Conservation (phyloP, 2,329 filamentous ascomycete species). For the Ambrosiella xylebori region DNA sequence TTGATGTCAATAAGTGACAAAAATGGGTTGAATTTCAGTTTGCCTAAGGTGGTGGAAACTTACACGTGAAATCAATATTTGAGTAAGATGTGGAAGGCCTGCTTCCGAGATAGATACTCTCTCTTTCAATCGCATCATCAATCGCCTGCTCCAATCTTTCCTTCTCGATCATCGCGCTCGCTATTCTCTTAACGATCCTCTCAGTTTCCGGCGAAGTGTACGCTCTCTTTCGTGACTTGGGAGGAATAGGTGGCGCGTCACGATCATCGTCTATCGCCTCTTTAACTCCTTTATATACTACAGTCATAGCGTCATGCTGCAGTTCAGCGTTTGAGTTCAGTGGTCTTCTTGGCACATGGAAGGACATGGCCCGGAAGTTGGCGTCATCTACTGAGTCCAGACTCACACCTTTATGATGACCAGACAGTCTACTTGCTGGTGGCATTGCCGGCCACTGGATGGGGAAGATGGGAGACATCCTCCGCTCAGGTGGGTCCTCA, state of each 20-base stretch:
- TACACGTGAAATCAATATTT: slow-evolving; percentile 17
- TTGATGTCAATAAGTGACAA: neutral
- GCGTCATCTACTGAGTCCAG: slow-evolving; percentile 1
- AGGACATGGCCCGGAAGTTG: slow-evolving; percentile 26
- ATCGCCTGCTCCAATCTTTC: slow-evolving; percentile 42
- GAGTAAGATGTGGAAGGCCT: slow-evolving; percentile 35
- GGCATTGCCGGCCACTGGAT: slow-evolving; percentile 23
- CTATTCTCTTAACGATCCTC: slow-evolving; percentile 36
- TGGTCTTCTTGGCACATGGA: slow-evolving; percentile 35
- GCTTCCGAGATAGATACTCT: slow-evolving; percentile 38
- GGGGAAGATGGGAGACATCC: slow-evolving; percentile 39
- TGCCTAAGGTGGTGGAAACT: slow-evolving; percentile 12
- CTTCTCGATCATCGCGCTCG: slow-evolving; percentile 39
- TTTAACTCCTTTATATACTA: no score
- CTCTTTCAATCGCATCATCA: slow-evolving; percentile 40
- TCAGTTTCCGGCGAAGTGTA: slow-evolving; percentile 32
- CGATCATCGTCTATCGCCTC: neutral
- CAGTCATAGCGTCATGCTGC: no score
- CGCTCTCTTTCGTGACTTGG: slow-evolving; percentile 28
- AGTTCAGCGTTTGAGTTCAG: slow-evolving; percentile 16
- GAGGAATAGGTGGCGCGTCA: slow-evolving; percentile 23
- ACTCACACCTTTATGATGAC: slow-evolving; percentile 5
- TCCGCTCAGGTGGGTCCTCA: slow-evolving; percentile 21
- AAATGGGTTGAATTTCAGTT: neutral
- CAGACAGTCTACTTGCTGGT: slow-evolving; percentile 3